These are phyloP conservation scores for Trichoderma gracile DNA, from an alignment of 2,329 filamentous ascomycete genomes.

Conservation along the genomic window DNA sequence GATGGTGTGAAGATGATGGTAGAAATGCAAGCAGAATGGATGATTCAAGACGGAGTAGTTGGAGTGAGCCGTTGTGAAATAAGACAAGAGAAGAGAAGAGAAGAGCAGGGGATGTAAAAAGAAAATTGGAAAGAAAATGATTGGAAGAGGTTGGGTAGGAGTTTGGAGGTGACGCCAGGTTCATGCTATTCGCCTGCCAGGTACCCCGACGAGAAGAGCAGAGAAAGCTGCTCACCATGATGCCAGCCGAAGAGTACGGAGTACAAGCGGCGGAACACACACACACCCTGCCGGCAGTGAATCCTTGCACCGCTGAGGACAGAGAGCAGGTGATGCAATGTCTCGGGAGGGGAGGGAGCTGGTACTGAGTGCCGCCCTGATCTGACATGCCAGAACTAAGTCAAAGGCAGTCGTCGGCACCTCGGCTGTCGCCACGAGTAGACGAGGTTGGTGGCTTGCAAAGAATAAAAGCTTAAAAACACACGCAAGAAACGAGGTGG, in stretches of 20 bases:
- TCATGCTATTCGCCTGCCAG: not conserved
- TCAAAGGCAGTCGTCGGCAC: not conserved
- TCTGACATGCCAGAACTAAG: not conserved
- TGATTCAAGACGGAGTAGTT: not conserved
- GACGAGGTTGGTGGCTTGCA: slow-evolving; percentile 6
- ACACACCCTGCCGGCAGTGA: not conserved
- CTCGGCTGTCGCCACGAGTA: not conserved
- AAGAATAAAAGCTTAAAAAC: slow-evolving; percentile 11
- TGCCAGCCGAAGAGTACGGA: not conserved
- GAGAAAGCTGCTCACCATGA: not conserved
- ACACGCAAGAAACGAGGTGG: not conserved
- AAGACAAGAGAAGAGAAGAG: not conserved
- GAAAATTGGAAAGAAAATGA: no score
- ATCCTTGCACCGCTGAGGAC: slow-evolving; percentile 14
- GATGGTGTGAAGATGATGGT: not conserved
- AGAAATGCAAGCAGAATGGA: not conserved
- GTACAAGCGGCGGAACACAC: not conserved
- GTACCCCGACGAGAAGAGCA: not conserved
- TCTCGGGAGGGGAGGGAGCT: slow-evolving; percentile 20
- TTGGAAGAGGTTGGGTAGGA: not conserved
- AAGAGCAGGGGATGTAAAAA: no score
- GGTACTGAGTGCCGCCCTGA: not conserved
- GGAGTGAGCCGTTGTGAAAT: not conserved
- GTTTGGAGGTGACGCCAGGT: not conserved
- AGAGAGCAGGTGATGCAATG: slow-evolving; percentile 11